Percentiles rank a stretch among this genome's conserved stretches.
Evolutionary conservation across 2,329 filamentous ascomycete genomes (phyloP).

Genomic region (Neocucurbitaria cava): DNA sequence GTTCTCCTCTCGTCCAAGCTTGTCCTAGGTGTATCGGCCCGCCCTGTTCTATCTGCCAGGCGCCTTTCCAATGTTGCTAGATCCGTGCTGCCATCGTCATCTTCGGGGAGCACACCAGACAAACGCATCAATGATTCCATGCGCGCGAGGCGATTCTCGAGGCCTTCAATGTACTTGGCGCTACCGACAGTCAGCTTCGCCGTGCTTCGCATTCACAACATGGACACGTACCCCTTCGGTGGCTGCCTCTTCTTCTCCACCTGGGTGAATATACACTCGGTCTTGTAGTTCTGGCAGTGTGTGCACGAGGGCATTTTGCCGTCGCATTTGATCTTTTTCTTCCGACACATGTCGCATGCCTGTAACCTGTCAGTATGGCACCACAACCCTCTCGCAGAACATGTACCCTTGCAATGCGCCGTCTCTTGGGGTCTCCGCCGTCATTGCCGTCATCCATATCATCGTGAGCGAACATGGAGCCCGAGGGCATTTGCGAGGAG

Average conservation of each 20-base stretch:
- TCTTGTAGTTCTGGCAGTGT: constrained; percentile 98
- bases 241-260: constrained; percentile 98
- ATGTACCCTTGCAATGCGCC: constrained; percentile 82
- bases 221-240: constrained; percentile 77
- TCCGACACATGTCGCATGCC: constrained; percentile 96
- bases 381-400: constrained; percentile 1
- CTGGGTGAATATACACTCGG: constrained; percentile 94
- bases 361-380: constrained; percentile 49
- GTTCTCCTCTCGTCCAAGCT: constrained; percentile 41
- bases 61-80: constrained; percentile 86
- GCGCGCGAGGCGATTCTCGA: constrained; percentile 91
- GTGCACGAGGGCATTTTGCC: constrained; percentile 94
- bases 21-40: constrained; percentile 28
- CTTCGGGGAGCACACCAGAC: constrained; percentile 84
- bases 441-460: constrained; percentile 63
- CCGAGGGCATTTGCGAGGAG: constrained; percentile 46
- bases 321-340: constrained; percentile 97
- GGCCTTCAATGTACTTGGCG: constrained; percentile 95
- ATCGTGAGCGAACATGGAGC: constrained; percentile 57
- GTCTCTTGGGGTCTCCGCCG: constrained; percentile 76
- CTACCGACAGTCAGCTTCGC: constrained; percentile 53
- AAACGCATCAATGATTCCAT: constrained; percentile 93
- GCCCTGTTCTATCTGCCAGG: constrained; percentile 58
- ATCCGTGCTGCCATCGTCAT: constrained; percentile 85
- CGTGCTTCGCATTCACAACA: not conserved